These are phyloP conservation scores for Cetradonia linearis DNA, from an alignment of 495 filamentous ascomycete species.

Conservation along the genomic window DNA sequence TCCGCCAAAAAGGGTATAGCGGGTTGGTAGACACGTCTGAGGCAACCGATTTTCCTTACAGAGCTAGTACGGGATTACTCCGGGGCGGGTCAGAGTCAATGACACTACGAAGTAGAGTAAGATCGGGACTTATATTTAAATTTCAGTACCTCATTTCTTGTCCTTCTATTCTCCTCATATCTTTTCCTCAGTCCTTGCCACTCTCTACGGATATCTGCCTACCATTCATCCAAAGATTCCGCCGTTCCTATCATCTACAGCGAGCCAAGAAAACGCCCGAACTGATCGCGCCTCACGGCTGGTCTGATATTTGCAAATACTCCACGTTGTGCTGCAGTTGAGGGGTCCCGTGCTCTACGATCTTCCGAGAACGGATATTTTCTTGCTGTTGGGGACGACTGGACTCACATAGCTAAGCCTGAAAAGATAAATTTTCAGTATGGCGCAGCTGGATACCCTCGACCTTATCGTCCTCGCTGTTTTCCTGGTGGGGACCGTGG, in stretches of 20 bases:
- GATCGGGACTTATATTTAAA: no score
- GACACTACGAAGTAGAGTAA: constrained; percentile 1
- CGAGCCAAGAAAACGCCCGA: not conserved
- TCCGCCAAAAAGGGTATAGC: no score
- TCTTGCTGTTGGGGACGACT: not conserved
- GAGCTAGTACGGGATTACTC: not conserved
- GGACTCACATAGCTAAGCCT: no score
- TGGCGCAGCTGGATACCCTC: constrained; percentile 94
- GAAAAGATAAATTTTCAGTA: constrained; percentile 32
- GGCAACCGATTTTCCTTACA: no score
- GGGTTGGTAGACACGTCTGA: no score
- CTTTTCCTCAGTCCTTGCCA: no score
- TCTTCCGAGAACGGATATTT: not conserved
- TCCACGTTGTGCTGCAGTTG: not conserved
- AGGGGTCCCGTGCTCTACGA: not conserved
- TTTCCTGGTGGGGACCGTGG: constrained; percentile 75
- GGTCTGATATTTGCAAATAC: not conserved
- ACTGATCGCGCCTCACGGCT: not conserved
- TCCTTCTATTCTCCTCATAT: not conserved
- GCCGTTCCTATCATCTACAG: not conserved
- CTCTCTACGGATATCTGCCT: not conserved
- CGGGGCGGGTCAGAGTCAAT: not conserved
- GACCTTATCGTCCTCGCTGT: constrained; percentile 82
- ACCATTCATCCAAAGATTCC: not conserved
- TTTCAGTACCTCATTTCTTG: not conserved